phyloP scores from a whole-genome alignment of 805 yeast genomes.

The Teunomyces atbi region DNA sequence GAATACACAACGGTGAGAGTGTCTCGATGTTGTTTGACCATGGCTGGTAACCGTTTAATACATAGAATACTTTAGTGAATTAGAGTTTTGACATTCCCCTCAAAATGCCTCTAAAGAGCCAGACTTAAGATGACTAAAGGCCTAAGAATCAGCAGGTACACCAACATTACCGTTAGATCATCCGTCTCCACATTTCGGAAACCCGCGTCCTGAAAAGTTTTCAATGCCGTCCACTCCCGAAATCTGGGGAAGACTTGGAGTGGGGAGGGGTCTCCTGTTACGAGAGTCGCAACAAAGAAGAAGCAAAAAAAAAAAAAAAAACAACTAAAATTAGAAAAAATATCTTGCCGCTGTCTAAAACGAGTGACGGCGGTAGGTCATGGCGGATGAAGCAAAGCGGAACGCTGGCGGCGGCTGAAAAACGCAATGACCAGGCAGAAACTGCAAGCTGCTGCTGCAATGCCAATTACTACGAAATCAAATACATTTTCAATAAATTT shows the following conservation, averaged over 20 bases:
- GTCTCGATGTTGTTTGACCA: conserved; percentile 92
- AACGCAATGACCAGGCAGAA: background rate
- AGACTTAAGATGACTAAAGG: too few relatives aligned
- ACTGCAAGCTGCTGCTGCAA: background rate
- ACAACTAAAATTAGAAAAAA: background rate
- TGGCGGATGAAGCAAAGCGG: background rate
- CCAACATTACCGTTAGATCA: background rate
- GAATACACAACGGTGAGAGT: conserved; percentile 96
- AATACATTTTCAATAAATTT: too few relatives aligned
- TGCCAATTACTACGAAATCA: background rate
- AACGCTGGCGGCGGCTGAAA: background rate
- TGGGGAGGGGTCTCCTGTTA: background rate
- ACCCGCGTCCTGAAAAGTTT: background rate
- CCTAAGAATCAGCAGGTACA: too few relatives aligned
- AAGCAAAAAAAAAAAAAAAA: background rate
- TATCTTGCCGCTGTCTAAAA: background rate
- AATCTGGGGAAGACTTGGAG: conserved; percentile 10
- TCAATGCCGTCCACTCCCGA: conserved; percentile 3
- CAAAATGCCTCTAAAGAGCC: too few relatives aligned
- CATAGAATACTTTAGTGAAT: too few relatives aligned
- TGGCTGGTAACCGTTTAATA: conserved; percentile 44
- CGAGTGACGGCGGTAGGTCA: background rate
- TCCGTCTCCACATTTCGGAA: background rate
- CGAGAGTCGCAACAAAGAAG: background rate
- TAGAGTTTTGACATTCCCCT: too few relatives aligned